Evolutionary conservation across 169 alveolate species (phyloP).

Genomic region (Miamiensis avidus): DNA sequence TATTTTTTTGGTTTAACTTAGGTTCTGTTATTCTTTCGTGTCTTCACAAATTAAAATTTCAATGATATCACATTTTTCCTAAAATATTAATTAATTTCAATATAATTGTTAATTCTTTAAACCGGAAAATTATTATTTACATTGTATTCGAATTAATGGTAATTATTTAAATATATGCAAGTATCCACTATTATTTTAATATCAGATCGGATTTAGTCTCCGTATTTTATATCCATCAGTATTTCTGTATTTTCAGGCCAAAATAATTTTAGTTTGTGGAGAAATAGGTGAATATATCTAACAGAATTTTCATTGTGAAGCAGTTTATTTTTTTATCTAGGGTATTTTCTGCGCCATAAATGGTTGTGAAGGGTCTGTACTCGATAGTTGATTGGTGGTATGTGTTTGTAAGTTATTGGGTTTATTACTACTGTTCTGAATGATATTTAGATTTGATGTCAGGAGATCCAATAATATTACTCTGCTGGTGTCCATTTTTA

Average conservation of each 20-base stretch:
- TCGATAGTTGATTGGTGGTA: background rate
- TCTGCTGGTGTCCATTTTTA: no score
- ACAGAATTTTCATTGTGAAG: background rate
- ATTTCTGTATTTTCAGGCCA: slow-evolving; percentile 21
- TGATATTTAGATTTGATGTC: slow-evolving; percentile 3
- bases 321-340: background rate
- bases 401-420: background rate
- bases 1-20: background rate
- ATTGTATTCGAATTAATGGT: slow-evolving; percentile 4
- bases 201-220: background rate
- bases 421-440: background rate
- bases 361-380: background rate
- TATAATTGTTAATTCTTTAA: no score
- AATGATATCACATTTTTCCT: slow-evolving; percentile 1
- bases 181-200: slow-evolving; percentile 14
- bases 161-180: slow-evolving; percentile 7
- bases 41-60: background rate
- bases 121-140: no score
- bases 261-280: slow-evolving; percentile 10
- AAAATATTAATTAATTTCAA: no score
- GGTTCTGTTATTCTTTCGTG: background rate
- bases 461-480: no score
- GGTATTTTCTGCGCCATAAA: background rate
- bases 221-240: slow-evolving; percentile 6
- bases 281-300: background rate